Evolutionary conservation across 306 rosid genomes (phyloP), one percentile per base, ranked within the genome.

Genomic region (Pyrus betulifolia): DNA sequence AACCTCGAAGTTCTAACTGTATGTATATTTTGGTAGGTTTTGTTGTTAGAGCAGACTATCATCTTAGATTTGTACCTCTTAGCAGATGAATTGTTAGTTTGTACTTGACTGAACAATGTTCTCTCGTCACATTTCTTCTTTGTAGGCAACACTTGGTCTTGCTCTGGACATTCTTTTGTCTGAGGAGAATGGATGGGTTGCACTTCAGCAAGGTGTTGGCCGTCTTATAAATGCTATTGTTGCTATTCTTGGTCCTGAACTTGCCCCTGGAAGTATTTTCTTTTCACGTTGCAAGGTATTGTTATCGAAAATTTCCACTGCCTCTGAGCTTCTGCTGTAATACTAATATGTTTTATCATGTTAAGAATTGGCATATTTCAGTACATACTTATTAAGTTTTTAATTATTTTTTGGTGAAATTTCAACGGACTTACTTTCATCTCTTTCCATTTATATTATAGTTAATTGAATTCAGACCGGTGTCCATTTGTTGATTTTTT

Each of bases 221-320:
- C 93, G 98, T 79, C 90, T 95, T 65, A 88, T 95, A 81, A 95
- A 95, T 83, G 98, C 97, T 61, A 84, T 95, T 75, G 97, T 95
- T 70, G 90, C 97, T 76, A 93, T 90, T 83, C 91, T 95, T 84
- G 98, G 98, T 79, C 98, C 98, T 46, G 98, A 95, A 88, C 98
- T 95, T 82, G 88, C 87, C 46, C 97, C 98, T n/a, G 98, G 96
- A 72, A 95, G 97, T 88, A 95, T 90, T 75, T 92, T 95, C 89
- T 95, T 92, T 86, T 88, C 98, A 8, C 98, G 97, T 82, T 95
- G 97, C 83, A 89, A 92, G 98, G 98, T 95, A 79, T 63, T 73
- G 22, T 67, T 45, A 44, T 78, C 46, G 2, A 14, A 46, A 42
- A 46, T 46, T 40, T 60, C 57, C 30, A 11, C 57, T 38, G 35